Evolutionary conservation across 257 asterid species (phyloP).

Genomic region (Nicotiana sylvestris): DNA sequence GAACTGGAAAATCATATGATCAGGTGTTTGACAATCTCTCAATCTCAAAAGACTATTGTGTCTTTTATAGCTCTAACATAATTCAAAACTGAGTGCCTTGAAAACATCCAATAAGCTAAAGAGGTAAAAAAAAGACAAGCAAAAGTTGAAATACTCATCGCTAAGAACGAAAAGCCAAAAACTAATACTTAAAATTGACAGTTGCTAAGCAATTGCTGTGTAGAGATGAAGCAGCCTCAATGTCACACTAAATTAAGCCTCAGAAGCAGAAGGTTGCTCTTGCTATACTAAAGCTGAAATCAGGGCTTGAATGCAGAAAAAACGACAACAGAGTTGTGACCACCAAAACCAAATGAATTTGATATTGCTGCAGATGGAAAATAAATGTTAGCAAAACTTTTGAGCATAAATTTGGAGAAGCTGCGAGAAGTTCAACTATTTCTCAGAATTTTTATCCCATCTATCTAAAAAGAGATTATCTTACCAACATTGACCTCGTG

Average conservation of each 20-base stretch:
- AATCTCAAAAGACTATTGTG: neutral
- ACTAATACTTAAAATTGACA: conserved; percentile 2
- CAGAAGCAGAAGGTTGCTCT: conserved; percentile 15
- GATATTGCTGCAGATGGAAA: conserved; percentile 60
- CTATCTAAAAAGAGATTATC: conserved; percentile 21
- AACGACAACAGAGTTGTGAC: conserved; percentile 72
- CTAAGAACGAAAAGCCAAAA: conserved; percentile 19
- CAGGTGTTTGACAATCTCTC: neutral
- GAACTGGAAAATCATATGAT: neutral
- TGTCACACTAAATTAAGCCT: neutral
- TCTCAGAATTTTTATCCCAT: neutral
- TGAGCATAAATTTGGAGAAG: neutral
- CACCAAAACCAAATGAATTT: conserved; percentile 80
- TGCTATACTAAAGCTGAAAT: conserved; percentile 17
- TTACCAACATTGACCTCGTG: conserved; percentile 82
- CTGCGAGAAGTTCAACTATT: neutral
- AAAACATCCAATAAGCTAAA: neutral
- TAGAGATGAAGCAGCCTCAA: conserved; percentile 5
- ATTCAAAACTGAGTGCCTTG: neutral
- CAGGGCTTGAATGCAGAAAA: conserved; percentile 74
- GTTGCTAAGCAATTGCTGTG: conserved; percentile 11
- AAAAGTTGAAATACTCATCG: conserved; percentile 3
- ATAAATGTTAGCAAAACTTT: neutral
- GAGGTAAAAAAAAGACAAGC: conserved; percentile 2
- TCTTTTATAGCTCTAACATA: neutral